Percentiles rank a stretch among this genome's conserved stretches.
Conservation (phyloP, 306 rosid species). For the Erythrophleum fordii region DNA sequence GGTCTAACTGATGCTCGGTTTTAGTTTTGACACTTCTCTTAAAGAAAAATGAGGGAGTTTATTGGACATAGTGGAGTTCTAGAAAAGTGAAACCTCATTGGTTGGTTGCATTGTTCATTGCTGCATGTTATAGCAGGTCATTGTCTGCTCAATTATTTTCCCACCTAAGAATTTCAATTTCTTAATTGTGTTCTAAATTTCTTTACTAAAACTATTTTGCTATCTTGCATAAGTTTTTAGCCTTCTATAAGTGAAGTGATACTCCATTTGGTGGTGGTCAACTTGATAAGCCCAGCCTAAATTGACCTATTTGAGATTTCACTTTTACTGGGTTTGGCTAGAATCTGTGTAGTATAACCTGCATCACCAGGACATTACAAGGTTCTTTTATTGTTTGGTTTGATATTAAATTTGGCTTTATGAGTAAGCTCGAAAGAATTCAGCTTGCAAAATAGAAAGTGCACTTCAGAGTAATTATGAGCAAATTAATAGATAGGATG, state of each 20-base stretch:
- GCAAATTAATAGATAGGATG: constrained; percentile 10
- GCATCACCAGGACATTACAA: background rate
- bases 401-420: constrained; percentile 10
- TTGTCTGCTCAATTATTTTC: background rate
- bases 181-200: background rate
- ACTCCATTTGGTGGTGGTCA: background rate
- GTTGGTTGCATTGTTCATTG: background rate
- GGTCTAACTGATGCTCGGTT: background rate
- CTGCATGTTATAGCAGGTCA: background rate
- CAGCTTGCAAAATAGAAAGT: constrained; percentile 7
- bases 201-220: background rate
- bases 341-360: background rate
- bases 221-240: background rate
- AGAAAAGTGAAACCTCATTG: background rate
- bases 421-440: background rate
- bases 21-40: background rate
- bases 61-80: background rate
- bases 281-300: background rate
- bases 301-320: background rate
- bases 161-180: background rate
- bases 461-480: background rate
- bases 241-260: background rate
- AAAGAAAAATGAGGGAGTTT: background rate
- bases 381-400: background rate
- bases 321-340: background rate